Evolutionary conservation across 495 filamentous ascomycete genomes (phyloP), one percentile per base, ranked within the genome.

Genomic region (Cercophora sp.): DNA sequence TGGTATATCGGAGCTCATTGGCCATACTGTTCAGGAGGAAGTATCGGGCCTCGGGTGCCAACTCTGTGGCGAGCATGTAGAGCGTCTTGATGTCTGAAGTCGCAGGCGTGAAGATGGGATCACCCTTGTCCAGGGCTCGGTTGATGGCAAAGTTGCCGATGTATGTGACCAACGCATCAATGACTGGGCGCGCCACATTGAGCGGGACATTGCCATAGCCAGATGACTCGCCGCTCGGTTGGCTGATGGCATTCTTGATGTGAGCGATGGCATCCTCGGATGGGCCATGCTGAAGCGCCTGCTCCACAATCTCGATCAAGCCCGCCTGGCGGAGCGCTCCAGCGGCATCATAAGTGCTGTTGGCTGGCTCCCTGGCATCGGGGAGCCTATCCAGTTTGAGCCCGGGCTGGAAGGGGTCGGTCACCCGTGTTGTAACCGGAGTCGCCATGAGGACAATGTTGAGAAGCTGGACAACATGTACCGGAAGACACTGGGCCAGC

Each of bases 1-100:
- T 95, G 2, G 90, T 86, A 59, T 87, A 93, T 40, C 94, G 86
- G 23, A 99, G 83, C 68, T 96, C 89, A 70, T 96, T 93, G 37
- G 87, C 80, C 69, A 97, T 92, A 40, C 86, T 87, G 63, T 77
- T 82, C 39, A 96, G 63, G 46, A 99, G 73, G 65, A 88, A 87
- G 71, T 96, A 96, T 32, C 91, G 86, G 10, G 83, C 81, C 61
- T 94, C 89, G 2, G 90, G 85, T 8, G 74, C 73, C 36, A 93
- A 71, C 40, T 85, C 83, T 51, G 85, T 84, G 10, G 85, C 83
- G 19, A 98, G 76, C 55, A 81, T 84, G 46, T 84, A 81, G 48
- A 98, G 69, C 10, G 96, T 79, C 34, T 79, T 79, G 5, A 85
- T 79, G 59, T 95, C 87, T n/a, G 86, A 71, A 0, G 88, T 84